These are phyloP conservation scores for Cubamyces lactineus DNA, from an alignment of 768 basidiomycete species.

Conservation along the genomic window DNA sequence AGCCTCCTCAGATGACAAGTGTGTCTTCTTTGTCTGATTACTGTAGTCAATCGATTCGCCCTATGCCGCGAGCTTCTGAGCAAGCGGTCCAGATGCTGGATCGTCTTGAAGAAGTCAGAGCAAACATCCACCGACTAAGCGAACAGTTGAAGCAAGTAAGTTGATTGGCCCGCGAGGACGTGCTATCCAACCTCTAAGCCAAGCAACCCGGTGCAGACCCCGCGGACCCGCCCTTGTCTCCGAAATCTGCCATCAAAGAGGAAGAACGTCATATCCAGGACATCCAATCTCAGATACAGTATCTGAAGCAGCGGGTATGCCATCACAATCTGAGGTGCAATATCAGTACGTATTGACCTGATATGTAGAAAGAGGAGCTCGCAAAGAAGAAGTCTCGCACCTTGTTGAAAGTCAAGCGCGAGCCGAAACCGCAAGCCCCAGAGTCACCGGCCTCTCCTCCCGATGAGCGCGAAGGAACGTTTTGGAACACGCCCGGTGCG, in stretches of 20 bases:
- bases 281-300: constrained; percentile 45
- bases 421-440: constrained; percentile 28
- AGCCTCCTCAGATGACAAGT: constrained; percentile 34
- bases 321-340: not conserved
- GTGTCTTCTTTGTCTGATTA: not conserved
- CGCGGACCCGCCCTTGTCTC: constrained; percentile 32
- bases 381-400: constrained; percentile 27
- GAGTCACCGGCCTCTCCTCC: constrained; percentile 26
- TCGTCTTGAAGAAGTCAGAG: constrained; percentile 41
- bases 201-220: constrained; percentile 30
- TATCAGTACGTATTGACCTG: not conserved
- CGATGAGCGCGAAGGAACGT: constrained; percentile 54
- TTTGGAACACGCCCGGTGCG: constrained; percentile 64
- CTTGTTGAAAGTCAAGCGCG: constrained; percentile 10
- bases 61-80: constrained; percentile 53
- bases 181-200: constrained; percentile 25
- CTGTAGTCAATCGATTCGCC: constrained; percentile 47
- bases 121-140: constrained; percentile 41
- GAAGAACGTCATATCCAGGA: constrained; percentile 49
- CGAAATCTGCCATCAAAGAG: constrained; percentile 36
- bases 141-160: constrained; percentile 46
- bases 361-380: constrained; percentile 34
- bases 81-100: constrained; percentile 43
- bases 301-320: constrained; percentile 44
- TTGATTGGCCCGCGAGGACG: not conserved